Evolutionary conservation across 2,329 filamentous ascomycete species (phyloP), one percentile per base, ranked within the genome.

Genomic region (Aspergillus fumigatus): DNA sequence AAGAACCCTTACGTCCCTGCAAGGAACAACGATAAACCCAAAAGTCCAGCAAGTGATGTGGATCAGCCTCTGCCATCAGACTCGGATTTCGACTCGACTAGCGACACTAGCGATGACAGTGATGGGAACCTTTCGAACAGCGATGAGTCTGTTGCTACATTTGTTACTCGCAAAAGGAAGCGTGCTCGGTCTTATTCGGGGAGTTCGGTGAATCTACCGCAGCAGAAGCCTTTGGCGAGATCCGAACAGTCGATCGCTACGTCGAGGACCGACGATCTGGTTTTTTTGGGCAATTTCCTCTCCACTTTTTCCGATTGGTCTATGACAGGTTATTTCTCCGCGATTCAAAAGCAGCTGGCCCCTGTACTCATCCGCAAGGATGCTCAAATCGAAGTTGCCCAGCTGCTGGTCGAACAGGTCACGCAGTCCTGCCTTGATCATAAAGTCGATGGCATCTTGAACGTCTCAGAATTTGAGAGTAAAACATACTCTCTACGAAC

Each of bases 361-460:
- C 71, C 75, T 4, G 65, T 68, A 5, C 67, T 76, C 29, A 55
- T 64, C 35, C 65, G 67, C 47, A 71, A 65, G 48, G 75, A 76
- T 49, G 66, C 69, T 41, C 68, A 73, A 27, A 67, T 75, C 35
- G 67, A 73, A 53, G 61, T 76, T 48, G 74, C 73, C 14, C 75
- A 77, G 55, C 57, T 77, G 7, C 56, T 77, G 23, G 73, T 74
- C 23, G 75, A 77, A 48, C 75, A 77, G 64, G 62, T 78, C 49
- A 76, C 74, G 3, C 76, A 78, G 59, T 77, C 76, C 11, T 77
- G 73, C n/a, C 63, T 79, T 10, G 60, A 69, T 35, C 74, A 76
- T 62, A 65, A 59, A 10, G 56, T 71, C 41, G 65, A 73, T 48
- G 67, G 63, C 5, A 50, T 56, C 25, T 58, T 68, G 32, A 58